Percentiles rank a stretch among this genome's conserved stretches.
Evolutionary conservation across 257 asterid genomes (phyloP).

Genomic region (Primulina eburnea): DNA sequence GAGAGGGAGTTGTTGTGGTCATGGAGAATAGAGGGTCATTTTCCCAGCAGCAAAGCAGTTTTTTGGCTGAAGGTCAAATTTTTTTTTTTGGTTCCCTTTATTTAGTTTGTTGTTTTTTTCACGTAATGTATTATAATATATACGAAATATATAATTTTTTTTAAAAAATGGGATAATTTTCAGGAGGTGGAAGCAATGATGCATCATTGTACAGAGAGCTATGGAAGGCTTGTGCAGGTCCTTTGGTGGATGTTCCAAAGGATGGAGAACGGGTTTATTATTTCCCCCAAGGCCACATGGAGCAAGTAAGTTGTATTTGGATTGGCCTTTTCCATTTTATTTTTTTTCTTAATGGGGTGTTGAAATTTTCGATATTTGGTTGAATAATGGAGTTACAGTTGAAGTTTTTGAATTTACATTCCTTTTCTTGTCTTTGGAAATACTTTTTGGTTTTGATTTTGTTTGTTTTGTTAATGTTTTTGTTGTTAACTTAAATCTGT

Average conservation of each 20-base stretch:
- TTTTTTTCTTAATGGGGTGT: not conserved
- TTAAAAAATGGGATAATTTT: not conserved
- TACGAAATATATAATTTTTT: too few species aligned
- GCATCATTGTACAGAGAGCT: conserved; percentile 28
- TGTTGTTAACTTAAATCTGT: conserved; percentile 13
- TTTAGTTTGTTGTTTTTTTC: not conserved
- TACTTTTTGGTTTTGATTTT: conserved; percentile 8
- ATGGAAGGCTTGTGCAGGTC: conserved; percentile 47
- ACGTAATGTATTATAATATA: not conserved
- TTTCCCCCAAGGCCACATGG: conserved; percentile 45
- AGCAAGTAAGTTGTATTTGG: conserved; percentile 27
- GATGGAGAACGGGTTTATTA: conserved; percentile 32
- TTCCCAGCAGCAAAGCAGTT: not conserved
- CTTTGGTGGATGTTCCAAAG: conserved; percentile 32
- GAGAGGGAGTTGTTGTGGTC: not conserved
- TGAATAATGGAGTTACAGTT: not conserved
- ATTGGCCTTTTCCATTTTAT: not conserved
- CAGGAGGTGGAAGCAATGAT: conserved; percentile 20
- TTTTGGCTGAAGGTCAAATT: not conserved
- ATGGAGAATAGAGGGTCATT: not conserved
- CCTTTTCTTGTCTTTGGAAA: conserved; percentile 4
- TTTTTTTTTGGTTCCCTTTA: not conserved
- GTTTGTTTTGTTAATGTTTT: conserved; percentile 1
- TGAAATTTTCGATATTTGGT: conserved; percentile 18
- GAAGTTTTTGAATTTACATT: not conserved